phyloP scores from a whole-genome alignment of 768 basidiomycete species.

The Cyathus striatus region DNA sequence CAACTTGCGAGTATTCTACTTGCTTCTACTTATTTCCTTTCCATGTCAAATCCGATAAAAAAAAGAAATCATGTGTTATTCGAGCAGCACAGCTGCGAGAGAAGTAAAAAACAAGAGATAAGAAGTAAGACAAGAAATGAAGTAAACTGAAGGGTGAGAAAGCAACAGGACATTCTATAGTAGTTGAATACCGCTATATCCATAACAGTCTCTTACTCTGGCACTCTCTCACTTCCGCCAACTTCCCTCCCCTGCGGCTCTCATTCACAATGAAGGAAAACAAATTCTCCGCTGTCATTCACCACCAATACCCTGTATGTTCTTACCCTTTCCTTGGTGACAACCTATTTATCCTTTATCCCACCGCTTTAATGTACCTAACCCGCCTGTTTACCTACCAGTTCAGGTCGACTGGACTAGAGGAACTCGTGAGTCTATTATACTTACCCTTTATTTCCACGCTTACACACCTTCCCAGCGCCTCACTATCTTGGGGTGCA shows the following conservation, averaged over 20 bases:
- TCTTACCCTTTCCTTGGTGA: not conserved
- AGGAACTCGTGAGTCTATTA: conserved; percentile 42
- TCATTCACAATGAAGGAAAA: conserved; percentile 43
- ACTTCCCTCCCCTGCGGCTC: conserved; percentile 16
- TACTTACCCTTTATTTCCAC: conserved; percentile 2
- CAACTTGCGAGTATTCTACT: too few species aligned
- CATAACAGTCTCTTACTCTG: conserved; percentile 12
- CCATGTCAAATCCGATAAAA: too few species aligned
- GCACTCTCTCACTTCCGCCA: conserved; percentile 18
- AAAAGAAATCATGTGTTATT: too few species aligned
- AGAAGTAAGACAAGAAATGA: too few species aligned
- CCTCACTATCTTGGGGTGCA: conserved; percentile 62
- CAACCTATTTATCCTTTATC: conserved; percentile 4
- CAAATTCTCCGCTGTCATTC: conserved; percentile 30
- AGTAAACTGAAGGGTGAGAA: too few species aligned
- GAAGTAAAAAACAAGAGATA: too few species aligned
- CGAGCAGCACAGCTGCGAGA: too few species aligned
- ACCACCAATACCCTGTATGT: conserved; percentile 72
- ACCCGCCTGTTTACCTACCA: conserved; percentile 55
- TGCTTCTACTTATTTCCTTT: too few species aligned
- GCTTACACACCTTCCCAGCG: conserved; percentile 25
- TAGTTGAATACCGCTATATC: conserved; percentile 11
- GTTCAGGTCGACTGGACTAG: conserved; percentile 48
- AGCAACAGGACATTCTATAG: conserved; percentile 15
- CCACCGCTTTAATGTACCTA: conserved; percentile 27